Base-by-base conservation (phyloP, 2,329 filamentous ascomycete species). In the Cryphonectria parasitica region DNA sequence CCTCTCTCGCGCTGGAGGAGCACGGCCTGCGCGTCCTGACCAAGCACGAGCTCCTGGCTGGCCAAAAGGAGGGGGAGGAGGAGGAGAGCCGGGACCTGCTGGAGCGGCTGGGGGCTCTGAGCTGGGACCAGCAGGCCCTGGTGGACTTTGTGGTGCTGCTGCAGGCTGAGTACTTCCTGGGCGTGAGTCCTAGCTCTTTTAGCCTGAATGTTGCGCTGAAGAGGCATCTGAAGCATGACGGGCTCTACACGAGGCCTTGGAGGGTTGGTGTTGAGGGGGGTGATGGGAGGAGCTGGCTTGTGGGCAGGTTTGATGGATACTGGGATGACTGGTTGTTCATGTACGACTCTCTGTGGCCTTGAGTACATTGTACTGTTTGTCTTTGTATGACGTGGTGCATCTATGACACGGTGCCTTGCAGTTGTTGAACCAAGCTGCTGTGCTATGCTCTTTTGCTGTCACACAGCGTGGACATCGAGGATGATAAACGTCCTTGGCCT, bases 291-390 rank as follows among this genome's bases (percentile, higher is more conserved):
- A 83, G 81, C 31, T 82, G 81, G 73, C 76, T 86, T 15, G 78
- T 84, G 25, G 83, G 83, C 0, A 79, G 79, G 31, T 85, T 83
- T 60, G 79, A 82, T 6, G 79, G 78, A 61, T 85, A 84, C 75
- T 85, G 81, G 80, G 80, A 82, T 17, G 82, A 84, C 71, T 85
- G 83, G 83, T 78, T 85, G 70, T 86, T 83, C 73, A 83, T 86
- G 80, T 84, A 79, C 74, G 82, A 84, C 67, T 80, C 81, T 5
- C 76, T 83, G 74, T 84, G 82, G 82, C 81, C 81, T n/a, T 81
- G 68, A 76, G 7, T 22, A 22, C 2, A 31, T 1, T 49, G 3
- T 6, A 19, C 6, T 45, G 5, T 45, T 45, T 7, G 19, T 7
- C 28, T 36, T 36, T 34, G 22, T 62, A 8, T 10, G 13, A 1